Base-by-base conservation (phyloP, 805 yeast genomes). In the Metschnikowia koreensis region DNA sequence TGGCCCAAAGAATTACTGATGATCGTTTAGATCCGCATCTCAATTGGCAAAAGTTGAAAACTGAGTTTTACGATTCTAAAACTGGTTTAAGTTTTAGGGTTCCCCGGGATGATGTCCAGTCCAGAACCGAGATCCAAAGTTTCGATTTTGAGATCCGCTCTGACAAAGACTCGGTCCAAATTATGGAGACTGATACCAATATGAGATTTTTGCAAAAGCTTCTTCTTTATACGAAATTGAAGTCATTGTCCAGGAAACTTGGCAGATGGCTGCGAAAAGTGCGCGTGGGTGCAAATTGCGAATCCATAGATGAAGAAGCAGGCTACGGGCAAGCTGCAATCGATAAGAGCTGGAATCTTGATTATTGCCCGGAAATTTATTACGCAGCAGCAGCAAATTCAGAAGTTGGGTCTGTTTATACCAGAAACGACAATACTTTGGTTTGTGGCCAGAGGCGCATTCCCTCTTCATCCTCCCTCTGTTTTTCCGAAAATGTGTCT, bases 261-360 rank as follows among this genome's bases (percentile, higher is more conserved):
- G 33, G 16, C 6, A 10, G n/a, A 12, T 44, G 47, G 47, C 47
- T 44, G 47, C 41, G 33, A 36, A 44, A 44, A 44, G 40, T 36
- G 40, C 41, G 47, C 41, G 40, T 27, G 47, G 47, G 22, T 44
- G 47, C 47, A 36, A 44, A 44, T 26, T 26, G 28, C 41, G 41
- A 8, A 15, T 7, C n/a, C 16, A 13, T 29, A 26, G 17, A 10
- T 26, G 43, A 6, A 13, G 43, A 41, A 2, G 11, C 31, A 11
- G 31, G 5, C 8, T 11, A 41, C 34, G 27, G 43, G 15, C 28
- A 27, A 4, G 22, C 22, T 22, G 12, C 15, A 6, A 8, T 26
- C 28, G 43, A 41, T 12, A 10, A 28, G 15, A 13, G 15, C 28
- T 41, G 43, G 43, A 16, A 28, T 26, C 34, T 13, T 3, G 43